phyloP scores from a whole-genome alignment of 495 filamentous ascomycete genomes.

The Bathelium albidoporum region DNA sequence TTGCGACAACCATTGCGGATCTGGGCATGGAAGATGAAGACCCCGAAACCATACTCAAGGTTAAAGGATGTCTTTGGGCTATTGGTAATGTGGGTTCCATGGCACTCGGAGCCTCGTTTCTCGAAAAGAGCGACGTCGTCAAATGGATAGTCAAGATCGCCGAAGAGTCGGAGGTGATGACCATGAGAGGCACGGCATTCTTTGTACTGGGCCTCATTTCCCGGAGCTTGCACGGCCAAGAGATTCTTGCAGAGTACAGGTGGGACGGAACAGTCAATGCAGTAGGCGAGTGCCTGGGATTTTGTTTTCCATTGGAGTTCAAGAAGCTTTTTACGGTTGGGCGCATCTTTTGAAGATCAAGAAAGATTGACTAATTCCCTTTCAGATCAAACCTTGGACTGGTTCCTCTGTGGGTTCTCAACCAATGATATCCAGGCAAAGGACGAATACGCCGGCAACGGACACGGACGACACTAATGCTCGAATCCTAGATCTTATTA shows the following conservation, averaged over 20 bases:
- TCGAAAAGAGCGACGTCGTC: conserved; percentile 79
- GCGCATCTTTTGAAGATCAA: conserved; percentile 5
- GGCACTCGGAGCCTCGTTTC: conserved; percentile 89
- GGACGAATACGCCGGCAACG: conserved; percentile 28
- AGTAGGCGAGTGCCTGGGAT: conserved; percentile 72
- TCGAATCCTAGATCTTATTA: conserved; percentile 65
- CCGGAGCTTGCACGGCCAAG: conserved; percentile 80
- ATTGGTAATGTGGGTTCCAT: conserved; percentile 97
- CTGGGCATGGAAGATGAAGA: conserved; percentile 76
- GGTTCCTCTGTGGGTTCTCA: conserved; percentile 10
- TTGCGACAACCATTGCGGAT: conserved; percentile 76
- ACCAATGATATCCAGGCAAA: neutral
- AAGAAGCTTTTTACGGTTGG: conserved; percentile 61
- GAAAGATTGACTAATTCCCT: no score
- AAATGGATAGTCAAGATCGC: conserved; percentile 78
- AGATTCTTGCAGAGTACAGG: conserved; percentile 72
- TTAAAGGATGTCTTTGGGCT: conserved; percentile 95
- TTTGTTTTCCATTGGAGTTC: conserved; percentile 74
- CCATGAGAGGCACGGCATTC: conserved; percentile 87
- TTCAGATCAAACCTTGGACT: conserved; percentile 28
- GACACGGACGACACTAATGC: conserved; percentile 60
- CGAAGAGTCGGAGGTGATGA: conserved; percentile 75
- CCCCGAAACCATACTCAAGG: conserved; percentile 76
- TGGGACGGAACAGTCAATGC: conserved; percentile 88
- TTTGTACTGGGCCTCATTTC: conserved; percentile 91